A percentile compares a stretch with the other conserved stretches of the same genome.
Conservation (phyloP, 345 rosid genomes). For the Boechera stricta region DNA sequence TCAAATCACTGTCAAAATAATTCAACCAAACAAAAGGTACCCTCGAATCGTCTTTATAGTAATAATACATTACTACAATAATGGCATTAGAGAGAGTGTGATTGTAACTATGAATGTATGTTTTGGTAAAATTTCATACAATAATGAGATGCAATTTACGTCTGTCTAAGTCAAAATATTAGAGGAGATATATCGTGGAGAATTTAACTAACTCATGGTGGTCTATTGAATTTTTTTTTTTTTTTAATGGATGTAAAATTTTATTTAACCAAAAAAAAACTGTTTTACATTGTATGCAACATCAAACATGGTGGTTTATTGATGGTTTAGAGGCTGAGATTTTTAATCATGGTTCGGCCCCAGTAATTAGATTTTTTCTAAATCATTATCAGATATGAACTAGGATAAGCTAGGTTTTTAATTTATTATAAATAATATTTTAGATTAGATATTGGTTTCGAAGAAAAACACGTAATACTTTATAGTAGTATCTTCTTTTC, state of each 20-base stretch:
- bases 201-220: background rate
- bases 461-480: too few relatives aligned
- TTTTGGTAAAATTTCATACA: background rate
- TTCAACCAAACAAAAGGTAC: background rate
- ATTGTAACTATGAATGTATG: background rate
- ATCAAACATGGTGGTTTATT: too few relatives aligned
- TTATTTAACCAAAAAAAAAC: too few relatives aligned
- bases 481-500: background rate
- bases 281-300: too few relatives aligned
- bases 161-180: background rate
- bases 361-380: too few relatives aligned
- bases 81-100: background rate
- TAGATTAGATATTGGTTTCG: too few relatives aligned
- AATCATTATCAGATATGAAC: too few relatives aligned
- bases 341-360: background rate
- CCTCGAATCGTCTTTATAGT: background rate
- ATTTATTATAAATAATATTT: too few relatives aligned
- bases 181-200: background rate
- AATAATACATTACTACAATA: background rate
- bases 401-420: background rate
- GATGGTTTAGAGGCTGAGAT: background rate
- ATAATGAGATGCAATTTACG: background rate
- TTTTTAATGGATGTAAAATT: too few relatives aligned
- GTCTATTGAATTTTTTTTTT: too few relatives aligned
- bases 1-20: conserved; percentile 21